Base-by-base conservation (phyloP, 2,329 filamentous ascomycete genomes). In the Cryphonectria naterciae region DNA sequence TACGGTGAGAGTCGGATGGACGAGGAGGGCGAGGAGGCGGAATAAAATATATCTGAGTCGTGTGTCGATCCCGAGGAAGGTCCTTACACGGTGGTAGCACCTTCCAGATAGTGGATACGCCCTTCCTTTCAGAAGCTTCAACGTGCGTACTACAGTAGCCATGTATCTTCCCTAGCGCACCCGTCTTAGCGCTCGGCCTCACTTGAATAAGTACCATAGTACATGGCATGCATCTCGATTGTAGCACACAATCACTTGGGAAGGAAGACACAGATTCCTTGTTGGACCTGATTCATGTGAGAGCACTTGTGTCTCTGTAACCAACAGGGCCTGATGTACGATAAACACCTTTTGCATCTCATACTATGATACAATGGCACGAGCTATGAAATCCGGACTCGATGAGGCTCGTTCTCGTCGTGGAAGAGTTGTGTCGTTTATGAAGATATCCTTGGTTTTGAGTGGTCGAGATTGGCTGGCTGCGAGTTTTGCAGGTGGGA, bases 11-110 rank as follows among this genome's bases (percentile, higher is more conserved):
- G 49, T 17, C n/a, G 46, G 35, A 25, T 25, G 28, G 56, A 68
- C 37, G 43, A 19, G 62, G 35, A n/a, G 61, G 46, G 35, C 65
- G 61, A 64, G 64, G 54, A 60, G 65, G 39, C 43, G 69, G 58
- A 63, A 63, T 28, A 25, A 64, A 65, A 62, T 70, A 70, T 49
- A 70, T 68, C 62, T 70, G 68, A 49, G 63, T 54, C 52, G 56
- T 52, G 63, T 52, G 63, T 46, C 22, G 37, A 64, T 39, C n/a
- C 61, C 41, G 25, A 19, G 61, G 61, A 43, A 46, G 22, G 25
- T 4, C 41, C n/a, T 49, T n/a, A 49, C 6, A 49, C 46, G 46
- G 46, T 49, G 6, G 46, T 49, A 49, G 46, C 46, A 49, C 46
- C 46, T 49, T 46, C 19, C 17, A 32, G 28, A 32, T 32, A 32